Conservation (phyloP, 1,139 yeast genomes). For the Kodamaea anthophila region DNA sequence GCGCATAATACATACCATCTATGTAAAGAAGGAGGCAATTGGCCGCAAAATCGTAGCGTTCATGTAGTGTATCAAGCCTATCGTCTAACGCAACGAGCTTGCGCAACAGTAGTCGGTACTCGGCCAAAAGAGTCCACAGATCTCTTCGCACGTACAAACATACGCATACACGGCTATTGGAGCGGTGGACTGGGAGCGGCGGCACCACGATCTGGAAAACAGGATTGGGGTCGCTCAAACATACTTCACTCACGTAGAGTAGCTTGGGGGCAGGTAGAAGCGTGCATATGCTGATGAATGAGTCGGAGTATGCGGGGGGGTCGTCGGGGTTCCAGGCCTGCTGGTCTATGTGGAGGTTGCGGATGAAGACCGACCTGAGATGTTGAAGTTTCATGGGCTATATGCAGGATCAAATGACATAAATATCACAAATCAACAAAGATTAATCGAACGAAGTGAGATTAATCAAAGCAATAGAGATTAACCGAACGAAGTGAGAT, state of each 20-base stretch:
- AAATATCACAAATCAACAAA: too few relatives aligned
- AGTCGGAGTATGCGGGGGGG: conserved; percentile 18
- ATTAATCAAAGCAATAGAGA: too few relatives aligned
- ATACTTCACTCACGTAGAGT: conserved; percentile 34
- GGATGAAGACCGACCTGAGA: conserved; percentile 13
- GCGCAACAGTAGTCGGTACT: conserved; percentile 17
- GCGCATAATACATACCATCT: conserved; percentile 19
- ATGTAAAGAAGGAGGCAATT: conserved; percentile 24
- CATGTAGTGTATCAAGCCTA: conserved; percentile 5
- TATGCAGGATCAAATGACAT: too few relatives aligned
- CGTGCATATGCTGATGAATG: conserved; percentile 25
- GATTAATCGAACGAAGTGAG: too few relatives aligned
- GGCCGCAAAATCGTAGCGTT: conserved; percentile 11
- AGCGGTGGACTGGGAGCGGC: conserved; percentile 27
- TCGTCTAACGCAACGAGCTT: conserved; percentile 14
- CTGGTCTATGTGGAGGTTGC: conserved; percentile 12
- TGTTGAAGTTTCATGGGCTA: conserved; percentile 12
- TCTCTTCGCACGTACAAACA: neutral
- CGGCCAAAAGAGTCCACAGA: conserved; percentile 21
- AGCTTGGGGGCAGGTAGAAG: conserved; percentile 13
- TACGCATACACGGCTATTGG: conserved; percentile 6
- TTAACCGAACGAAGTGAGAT: too few relatives aligned
- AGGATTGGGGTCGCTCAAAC: conserved; percentile 22
- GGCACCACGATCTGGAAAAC: conserved; percentile 23
- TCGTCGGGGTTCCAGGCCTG: conserved; percentile 7